phyloP scores from a whole-genome alignment of 257 asterid genomes.

The Cinchona pubescens region DNA sequence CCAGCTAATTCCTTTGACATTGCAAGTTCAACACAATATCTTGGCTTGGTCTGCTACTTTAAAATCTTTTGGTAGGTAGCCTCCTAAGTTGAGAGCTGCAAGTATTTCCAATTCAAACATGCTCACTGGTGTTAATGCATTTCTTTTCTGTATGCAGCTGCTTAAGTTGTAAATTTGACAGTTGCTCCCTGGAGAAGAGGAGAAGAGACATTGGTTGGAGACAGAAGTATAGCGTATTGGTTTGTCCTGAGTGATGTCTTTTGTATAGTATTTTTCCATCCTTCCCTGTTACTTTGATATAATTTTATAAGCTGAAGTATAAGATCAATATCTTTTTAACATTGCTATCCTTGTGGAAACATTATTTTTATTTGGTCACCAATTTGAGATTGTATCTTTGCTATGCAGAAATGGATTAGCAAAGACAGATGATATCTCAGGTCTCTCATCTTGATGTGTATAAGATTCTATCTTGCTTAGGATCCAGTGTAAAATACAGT shows the following conservation, averaged over 20 bases:
- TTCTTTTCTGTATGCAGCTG: not conserved
- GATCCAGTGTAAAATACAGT: conserved; percentile 63
- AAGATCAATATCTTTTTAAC: too few relatives aligned
- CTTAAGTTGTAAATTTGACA: not conserved
- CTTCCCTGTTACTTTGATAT: not conserved
- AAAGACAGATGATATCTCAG: conserved; percentile 39
- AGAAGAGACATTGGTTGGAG: not conserved
- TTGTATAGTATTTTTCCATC: not conserved
- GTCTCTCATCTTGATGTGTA: too few relatives aligned
- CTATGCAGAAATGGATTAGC: conserved; percentile 89
- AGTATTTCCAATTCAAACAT: not conserved
- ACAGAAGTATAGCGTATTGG: not conserved
- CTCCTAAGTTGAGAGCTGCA: not conserved
- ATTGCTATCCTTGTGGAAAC: too few relatives aligned
- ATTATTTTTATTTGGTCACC: too few relatives aligned
- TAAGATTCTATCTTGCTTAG: conserved; percentile 85
- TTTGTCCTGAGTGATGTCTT: not conserved
- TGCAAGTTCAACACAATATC: not conserved
- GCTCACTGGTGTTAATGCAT: not conserved
- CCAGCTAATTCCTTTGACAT: too few relatives aligned
- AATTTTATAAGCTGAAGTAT: too few relatives aligned
- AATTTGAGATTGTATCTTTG: conserved; percentile 88
- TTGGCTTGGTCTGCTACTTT: too few relatives aligned
- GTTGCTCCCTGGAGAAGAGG: not conserved
- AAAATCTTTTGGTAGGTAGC: not conserved